Percentiles rank a stretch among this genome's conserved stretches.
phyloP scores from a whole-genome alignment of 768 basidiomycete genomes.

The Boletus huronensis region DNA sequence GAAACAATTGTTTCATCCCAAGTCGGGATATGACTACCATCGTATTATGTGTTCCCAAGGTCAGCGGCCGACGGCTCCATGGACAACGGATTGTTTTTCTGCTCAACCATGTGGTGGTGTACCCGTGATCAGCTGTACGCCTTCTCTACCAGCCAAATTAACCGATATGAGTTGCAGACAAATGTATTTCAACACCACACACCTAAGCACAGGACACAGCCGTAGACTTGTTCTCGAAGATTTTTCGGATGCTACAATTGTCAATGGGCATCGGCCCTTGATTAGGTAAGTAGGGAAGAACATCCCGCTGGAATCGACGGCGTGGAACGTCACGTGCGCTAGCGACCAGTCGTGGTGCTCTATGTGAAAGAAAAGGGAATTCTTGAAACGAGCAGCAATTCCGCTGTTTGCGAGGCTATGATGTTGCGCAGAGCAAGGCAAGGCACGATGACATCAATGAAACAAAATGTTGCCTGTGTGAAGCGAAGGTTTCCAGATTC shows the following conservation, averaged over 20 bases:
- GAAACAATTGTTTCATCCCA: conserved; percentile 21
- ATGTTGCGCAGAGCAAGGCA: not conserved
- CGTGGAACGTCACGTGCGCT: conserved; percentile 1
- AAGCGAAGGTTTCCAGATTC: not conserved
- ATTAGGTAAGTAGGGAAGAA: not conserved
- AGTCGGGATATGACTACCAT: not conserved
- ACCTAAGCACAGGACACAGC: not conserved
- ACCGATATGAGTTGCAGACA: not conserved
- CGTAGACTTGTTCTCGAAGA: not conserved
- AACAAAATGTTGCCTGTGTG: conserved; percentile 1
- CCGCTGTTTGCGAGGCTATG: not conserved
- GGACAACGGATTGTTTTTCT: not conserved
- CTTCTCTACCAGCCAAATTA: not conserved
- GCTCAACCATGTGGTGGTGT: not conserved
- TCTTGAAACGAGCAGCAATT: not conserved
- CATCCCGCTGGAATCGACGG: not conserved
- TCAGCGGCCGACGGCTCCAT: not conserved
- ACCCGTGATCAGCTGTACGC: not conserved
- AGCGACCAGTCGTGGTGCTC: not conserved
- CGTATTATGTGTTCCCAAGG: not conserved
- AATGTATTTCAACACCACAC: not conserved
- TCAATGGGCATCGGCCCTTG: not conserved
- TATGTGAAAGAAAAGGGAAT: not conserved
- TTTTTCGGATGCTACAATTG: too few relatives aligned
- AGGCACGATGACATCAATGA: not conserved